phyloP scores from a whole-genome alignment of 768 basidiomycete genomes.

The Hygrophorus pudorinus region DNA sequence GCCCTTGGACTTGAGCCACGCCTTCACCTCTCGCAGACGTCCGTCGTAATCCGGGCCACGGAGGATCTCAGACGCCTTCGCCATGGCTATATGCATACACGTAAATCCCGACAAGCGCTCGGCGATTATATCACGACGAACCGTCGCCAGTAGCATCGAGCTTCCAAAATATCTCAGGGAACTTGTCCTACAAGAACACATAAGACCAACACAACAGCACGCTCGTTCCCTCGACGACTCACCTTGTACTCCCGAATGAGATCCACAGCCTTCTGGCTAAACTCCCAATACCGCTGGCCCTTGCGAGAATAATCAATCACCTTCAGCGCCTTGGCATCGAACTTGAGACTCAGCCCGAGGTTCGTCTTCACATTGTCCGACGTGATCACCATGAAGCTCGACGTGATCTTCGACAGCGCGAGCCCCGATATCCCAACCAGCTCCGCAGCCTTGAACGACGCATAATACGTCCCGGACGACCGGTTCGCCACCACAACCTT shows the following conservation, averaged over 20 bases:
- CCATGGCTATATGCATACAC: slow-evolving; percentile 49
- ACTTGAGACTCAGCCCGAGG: slow-evolving; percentile 90
- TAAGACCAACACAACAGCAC: background rate
- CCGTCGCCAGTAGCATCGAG: slow-evolving; percentile 70
- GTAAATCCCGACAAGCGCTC: no score
- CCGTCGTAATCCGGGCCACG: slow-evolving; percentile 51
- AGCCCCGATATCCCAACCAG: slow-evolving; percentile 66
- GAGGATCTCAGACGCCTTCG: slow-evolving; percentile 52
- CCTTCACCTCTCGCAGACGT: slow-evolving; percentile 64
- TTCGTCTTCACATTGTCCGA: slow-evolving; percentile 76
- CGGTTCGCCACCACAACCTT: slow-evolving; percentile 51
- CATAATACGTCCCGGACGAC: slow-evolving; percentile 51
- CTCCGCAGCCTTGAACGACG: slow-evolving; percentile 71
- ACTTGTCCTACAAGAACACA: slow-evolving; percentile 40
- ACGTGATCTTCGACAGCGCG: slow-evolving; percentile 83
- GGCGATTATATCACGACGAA: slow-evolving; percentile 22
- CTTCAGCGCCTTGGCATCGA: slow-evolving; percentile 88
- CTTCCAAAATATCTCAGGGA: slow-evolving; percentile 73
- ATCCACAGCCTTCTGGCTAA: slow-evolving; percentile 75
- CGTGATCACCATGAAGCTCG: slow-evolving; percentile 83
- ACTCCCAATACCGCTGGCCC: slow-evolving; percentile 83
- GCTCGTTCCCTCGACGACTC: slow-evolving; percentile 1
- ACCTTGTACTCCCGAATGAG: slow-evolving; percentile 83
- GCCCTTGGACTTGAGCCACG: slow-evolving; percentile 81
- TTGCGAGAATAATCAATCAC: slow-evolving; percentile 89